Base-by-base conservation (phyloP, 2,329 filamentous ascomycete genomes). In the Aspergillus ochraceoroseus region DNA sequence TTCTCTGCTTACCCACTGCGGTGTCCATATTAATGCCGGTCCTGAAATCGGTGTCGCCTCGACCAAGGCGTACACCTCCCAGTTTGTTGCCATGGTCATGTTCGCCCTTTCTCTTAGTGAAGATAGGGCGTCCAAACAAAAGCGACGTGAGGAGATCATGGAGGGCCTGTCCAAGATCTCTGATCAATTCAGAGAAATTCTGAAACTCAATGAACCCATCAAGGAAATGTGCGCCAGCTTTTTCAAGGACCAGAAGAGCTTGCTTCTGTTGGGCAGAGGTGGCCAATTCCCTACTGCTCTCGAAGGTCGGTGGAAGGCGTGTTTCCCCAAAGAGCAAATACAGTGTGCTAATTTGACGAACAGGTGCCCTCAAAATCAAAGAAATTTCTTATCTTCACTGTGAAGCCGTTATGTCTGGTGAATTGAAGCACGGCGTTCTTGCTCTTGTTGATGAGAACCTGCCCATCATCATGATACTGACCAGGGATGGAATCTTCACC, bases 71-170 rank as follows among this genome's bases (percentile, higher is more conserved):
- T 98, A 98, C 74, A 98, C 92, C 9, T 96, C 92, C 32, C 92
- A 98, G 67, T 98, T 96, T 68, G 87, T 98, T 62, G 94, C 92
- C 66, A 95, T 98, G 88, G 85, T 96, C 71, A 98, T 98, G 92
- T 96, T 98, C 61, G 92, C 92, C 5, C 76, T 98, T 50, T 95
- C 89, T 19, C 79, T 98, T 43, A 92, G 87, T 61, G 92, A 98
- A 72, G 92, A 98, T 69, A 87, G 92, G 56, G 87, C 89, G 28
- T 95, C 88, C 55, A 98, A 98, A 80, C 79, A 84, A 59, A 80
- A 85, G 73, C 81, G 90, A 62, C 85, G 92, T 20, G 82, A 92
- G 69, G 89, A 95, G 70, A 96, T 98, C 62, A 95, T 98, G 77
- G 84, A 94, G 55, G 90, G 92, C 58, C 81, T 98, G 19, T 76